Percentiles rank a stretch among this genome's conserved stretches.
phyloP scores from a whole-genome alignment of 805 yeast genomes.

The Ascoidea tarda region DNA sequence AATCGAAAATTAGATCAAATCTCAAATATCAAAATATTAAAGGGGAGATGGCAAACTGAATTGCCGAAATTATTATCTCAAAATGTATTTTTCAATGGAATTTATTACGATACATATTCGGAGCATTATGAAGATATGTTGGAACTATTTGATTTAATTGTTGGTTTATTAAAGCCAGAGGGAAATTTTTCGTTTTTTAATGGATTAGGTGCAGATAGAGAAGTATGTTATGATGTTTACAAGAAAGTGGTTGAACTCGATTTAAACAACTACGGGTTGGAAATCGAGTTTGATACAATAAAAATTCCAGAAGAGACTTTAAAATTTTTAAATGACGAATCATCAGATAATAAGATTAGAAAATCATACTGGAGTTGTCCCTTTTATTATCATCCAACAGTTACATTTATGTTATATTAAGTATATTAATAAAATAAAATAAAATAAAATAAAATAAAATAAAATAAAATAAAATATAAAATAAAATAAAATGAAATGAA shows the following conservation, averaged over 20 bases:
- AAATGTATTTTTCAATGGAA: conserved; percentile 66
- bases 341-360: conserved; percentile 32
- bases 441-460: too few relatives aligned
- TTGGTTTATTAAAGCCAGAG: conserved; percentile 67
- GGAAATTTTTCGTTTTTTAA: conserved; percentile 88
- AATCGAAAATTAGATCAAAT: conserved; percentile 75
- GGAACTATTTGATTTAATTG: conserved; percentile 66
- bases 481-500: too few relatives aligned
- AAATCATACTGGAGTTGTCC: conserved; percentile 61
- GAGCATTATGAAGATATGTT: conserved; percentile 76
- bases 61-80: conserved; percentile 47
- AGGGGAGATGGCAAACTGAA: conserved; percentile 90
- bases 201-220: conserved; percentile 75
- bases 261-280: conserved; percentile 63
- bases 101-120: conserved; percentile 87
- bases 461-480: too few relatives aligned
- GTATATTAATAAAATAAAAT: too few relatives aligned
- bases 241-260: conserved; percentile 71
- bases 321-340: conserved; percentile 19
- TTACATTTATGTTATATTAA: background rate
- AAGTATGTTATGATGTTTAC: conserved; percentile 72
- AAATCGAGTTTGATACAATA: conserved; percentile 38
- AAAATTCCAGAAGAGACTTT: conserved; percentile 29
- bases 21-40: conserved; percentile 35
- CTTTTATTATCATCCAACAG: conserved; percentile 49